Conservation (phyloP, 2,329 filamentous ascomycete species). For the Penicillium sp. region DNA sequence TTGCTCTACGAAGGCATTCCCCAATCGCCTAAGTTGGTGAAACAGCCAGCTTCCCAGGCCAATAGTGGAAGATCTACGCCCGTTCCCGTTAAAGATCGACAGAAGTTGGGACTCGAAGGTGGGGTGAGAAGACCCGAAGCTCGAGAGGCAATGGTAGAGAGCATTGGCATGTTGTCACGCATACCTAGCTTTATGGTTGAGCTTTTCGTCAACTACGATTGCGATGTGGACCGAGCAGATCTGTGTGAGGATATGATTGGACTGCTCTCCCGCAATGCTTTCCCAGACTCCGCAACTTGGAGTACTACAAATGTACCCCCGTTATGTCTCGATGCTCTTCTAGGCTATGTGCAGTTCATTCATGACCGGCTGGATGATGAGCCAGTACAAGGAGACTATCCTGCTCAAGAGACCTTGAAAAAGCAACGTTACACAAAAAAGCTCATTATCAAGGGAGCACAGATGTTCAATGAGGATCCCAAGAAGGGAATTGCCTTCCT, state of each 20-base stretch:
- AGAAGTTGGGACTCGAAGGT: slow-evolving; percentile 88
- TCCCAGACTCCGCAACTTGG: slow-evolving; percentile 97
- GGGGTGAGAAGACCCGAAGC: slow-evolving; percentile 90
- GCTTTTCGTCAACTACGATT: slow-evolving; percentile 97
- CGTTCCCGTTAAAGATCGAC: slow-evolving; percentile 85
- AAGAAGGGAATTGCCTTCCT: slow-evolving; percentile 85
- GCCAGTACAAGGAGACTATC: slow-evolving; percentile 62
- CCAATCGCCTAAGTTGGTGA: slow-evolving; percentile 82
- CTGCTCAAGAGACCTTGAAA: slow-evolving; percentile 62
- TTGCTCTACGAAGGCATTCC: slow-evolving; percentile 90
- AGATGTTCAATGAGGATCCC: slow-evolving; percentile 92
- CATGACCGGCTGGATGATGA: slow-evolving; percentile 77
- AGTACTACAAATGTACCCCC: slow-evolving; percentile 98
- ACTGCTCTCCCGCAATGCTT: slow-evolving; percentile 84
- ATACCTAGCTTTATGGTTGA: slow-evolving; percentile 95
- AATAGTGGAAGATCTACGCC: slow-evolving; percentile 83
- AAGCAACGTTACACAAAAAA: slow-evolving; percentile 77
- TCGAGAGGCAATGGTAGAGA: slow-evolving; percentile 97
- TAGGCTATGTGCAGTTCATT: slow-evolving; percentile 89
- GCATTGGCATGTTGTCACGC: slow-evolving; percentile 81
- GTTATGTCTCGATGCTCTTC: slow-evolving; percentile 83
- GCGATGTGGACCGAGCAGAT: slow-evolving; percentile 85
- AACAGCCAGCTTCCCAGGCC: slow-evolving; percentile 69
- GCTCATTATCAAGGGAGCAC: slow-evolving; percentile 80
- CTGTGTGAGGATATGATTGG: slow-evolving; percentile 95